Evolutionary conservation across 2,329 filamentous ascomycete species (phyloP).

Genomic region (Colletotrichum cuscutae): DNA sequence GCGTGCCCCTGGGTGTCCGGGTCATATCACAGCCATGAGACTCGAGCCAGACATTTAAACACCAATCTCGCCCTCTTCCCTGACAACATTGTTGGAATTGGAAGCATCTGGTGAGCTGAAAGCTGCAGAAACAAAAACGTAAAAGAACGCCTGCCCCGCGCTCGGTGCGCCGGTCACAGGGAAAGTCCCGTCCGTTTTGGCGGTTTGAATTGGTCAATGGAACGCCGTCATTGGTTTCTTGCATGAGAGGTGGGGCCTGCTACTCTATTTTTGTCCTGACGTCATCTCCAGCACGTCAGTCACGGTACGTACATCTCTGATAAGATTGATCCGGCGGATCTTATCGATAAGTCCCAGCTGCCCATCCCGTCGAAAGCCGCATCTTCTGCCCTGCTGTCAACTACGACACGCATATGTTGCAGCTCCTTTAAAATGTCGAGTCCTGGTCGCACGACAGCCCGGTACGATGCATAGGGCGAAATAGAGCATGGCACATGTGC

Average conservation of each 20-base stretch:
- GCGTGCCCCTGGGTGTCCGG: constrained; percentile 10
- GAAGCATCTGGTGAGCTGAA: too few relatives aligned
- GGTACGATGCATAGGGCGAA: not conserved
- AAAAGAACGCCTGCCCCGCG: constrained; percentile 16
- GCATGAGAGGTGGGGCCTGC: constrained; percentile 2
- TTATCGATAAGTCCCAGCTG: not conserved
- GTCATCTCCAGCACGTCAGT: not conserved
- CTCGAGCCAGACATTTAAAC: not conserved
- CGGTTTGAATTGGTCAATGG: not conserved
- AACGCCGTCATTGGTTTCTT: constrained; percentile 14
- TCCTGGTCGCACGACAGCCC: not conserved
- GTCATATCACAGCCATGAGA: not conserved
- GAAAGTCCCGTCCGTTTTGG: not conserved
- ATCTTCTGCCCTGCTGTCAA: not conserved
- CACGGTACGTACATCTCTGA: not conserved
- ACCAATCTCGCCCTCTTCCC: not conserved
- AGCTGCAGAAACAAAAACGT: not conserved
- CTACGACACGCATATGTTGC: not conserved
- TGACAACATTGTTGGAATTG: not conserved
- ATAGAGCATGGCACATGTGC: constrained; percentile 11
- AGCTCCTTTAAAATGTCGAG: not conserved
- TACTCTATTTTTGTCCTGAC: constrained; percentile 22
- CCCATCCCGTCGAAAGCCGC: not conserved
- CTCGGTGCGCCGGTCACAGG: not conserved
- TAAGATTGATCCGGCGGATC: not conserved